Base-by-base conservation (phyloP, 2,329 filamentous ascomycete genomes). In the Fusarium sp. region DNA sequence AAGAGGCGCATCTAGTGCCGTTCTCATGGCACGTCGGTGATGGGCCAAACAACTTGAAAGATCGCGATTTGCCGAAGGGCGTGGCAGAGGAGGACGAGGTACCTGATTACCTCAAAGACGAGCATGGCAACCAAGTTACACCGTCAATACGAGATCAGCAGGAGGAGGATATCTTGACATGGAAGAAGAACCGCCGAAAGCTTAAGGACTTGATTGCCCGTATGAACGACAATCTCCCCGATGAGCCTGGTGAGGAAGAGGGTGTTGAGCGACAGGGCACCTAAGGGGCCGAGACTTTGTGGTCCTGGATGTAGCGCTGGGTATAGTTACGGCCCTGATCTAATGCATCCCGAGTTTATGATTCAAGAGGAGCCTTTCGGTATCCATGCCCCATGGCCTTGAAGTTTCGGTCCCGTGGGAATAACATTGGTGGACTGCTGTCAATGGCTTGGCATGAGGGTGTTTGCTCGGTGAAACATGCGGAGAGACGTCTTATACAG, bases 11-110 rank as follows among this genome's bases (percentile, higher is more conserved):
- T 70, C 75, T 90, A 43, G 71, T 80, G 14, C 82, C 83, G 3
- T 77, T 86, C 56, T 77, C 80, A 36, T 89, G 87, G 88, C 82
- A 88, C 63, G 78, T 85, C 40, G 88, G 88, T 17, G 88, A 90
- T 51, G 88, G 88, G 0, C 83, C 83, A 10, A 79, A 76, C 55
- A 87, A 86, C 67, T 49, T 47, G 11, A 53, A 43, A 77, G 62
- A 39, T 36, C 51, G 11, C 49, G 61, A 15, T 65, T 55, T 10
- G 53, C 42, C 15, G 66, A 47, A 69, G 48, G 44, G 62, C 17
- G 17, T 52, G 40, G 30, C 77, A 42, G 47, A 78, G 42, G 47
- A 79, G 47, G 63, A 80, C 30, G 63, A 75, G 52, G 47, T 85
- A 11, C 85, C 85, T 1, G 63, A 72, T 21, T 89, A 85, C 70